Conservation (phyloP, 176 grass and related monocot genomes). For the Carex cristatella region DNA sequence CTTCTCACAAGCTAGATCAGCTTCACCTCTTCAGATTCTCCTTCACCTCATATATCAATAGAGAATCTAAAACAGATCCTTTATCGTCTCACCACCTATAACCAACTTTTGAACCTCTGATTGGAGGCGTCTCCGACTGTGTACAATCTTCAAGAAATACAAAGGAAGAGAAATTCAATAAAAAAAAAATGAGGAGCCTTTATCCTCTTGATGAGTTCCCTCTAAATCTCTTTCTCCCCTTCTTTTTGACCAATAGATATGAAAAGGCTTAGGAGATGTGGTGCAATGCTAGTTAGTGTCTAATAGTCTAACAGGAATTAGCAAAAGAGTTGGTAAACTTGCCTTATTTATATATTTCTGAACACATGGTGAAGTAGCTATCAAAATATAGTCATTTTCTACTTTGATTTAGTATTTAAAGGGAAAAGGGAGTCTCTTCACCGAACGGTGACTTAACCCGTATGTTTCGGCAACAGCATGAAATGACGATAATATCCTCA, state of each 20-base stretch:
- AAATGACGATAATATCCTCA: neutral
- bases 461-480: neutral
- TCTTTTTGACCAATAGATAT: constrained; percentile 13
- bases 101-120: neutral
- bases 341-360: constrained; percentile 21
- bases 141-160: neutral
- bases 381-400: constrained; percentile 14
- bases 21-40: neutral
- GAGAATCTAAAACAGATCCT: neutral
- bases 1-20: neutral
- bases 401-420: constrained; percentile 14
- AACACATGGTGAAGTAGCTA: constrained; percentile 15
- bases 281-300: neutral
- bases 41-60: neutral
- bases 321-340: constrained; percentile 21
- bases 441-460: neutral
- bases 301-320: constrained; percentile 9
- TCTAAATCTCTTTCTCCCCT: neutral
- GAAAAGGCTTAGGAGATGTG: constrained; percentile 1
- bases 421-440: neutral
- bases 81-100: neutral
- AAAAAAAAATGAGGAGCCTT: neutral
- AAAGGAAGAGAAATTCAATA: neutral
- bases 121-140: neutral
- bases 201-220: neutral